Evolutionary conservation across 495 filamentous ascomycete species (phyloP), one percentile per base, ranked within the genome.

Genomic region (Astrocystis sublimbata): DNA sequence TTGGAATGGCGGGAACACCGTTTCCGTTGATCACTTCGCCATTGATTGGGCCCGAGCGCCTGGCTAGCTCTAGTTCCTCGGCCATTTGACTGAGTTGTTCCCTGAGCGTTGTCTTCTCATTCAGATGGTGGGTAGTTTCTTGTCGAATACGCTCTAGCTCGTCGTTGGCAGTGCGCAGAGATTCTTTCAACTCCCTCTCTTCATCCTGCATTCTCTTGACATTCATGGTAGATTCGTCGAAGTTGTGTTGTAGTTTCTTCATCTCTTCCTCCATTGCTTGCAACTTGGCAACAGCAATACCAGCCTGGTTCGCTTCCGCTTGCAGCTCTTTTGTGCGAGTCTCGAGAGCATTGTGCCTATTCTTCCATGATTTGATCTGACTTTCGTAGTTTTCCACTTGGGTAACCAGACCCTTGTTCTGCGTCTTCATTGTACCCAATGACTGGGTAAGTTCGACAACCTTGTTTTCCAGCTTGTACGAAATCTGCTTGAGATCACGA

Each of bases 401-500:
- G 33, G 85, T 86, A 66, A 89, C 82, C 60, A 98, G 83, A 51
- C 85, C 84, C 79, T 93, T 96, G 81, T 98, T 98, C 74, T 97
- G 90, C 45, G 84, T 82, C 79, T 96, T 96, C 82, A 97, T 87
- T 31, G 91, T 88, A 68, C 93, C 92, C 72, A 98, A 74, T 53
- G 89, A 89, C 75, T 99, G 96, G 9, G 96, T 99, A 66, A 99
- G 81, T 78, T 99, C 96, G 56, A 97, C 91, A 58, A 98, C 94
- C 85, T 98, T 98, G 81, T 98, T 97, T 81, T 98, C 96, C 69
- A 98, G 77, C 80, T 96, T 98, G 79, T 98, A 98, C 13, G 93
- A 97, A 65, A 98, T 98, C 74, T 97, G 92, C 79, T 97, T 97
- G 67, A 98, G 85, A 81, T 98, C 94, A 69, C 96, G 89, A 40